Base-by-base conservation (phyloP, 495 filamentous ascomycete species). In the Aspergillus nanangensis region DNA sequence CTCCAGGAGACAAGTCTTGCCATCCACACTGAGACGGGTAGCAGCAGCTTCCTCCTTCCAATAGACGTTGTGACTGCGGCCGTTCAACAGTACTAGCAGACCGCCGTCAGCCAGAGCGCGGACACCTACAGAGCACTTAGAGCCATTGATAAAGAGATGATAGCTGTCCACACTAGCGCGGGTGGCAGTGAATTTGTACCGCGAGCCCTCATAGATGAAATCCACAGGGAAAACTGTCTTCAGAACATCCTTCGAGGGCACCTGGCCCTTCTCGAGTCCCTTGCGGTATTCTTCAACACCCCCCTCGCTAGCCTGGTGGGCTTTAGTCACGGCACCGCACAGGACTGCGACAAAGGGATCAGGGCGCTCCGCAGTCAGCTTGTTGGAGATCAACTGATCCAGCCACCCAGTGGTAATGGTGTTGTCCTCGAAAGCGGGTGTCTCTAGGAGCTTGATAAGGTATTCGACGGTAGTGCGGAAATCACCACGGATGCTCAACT, bases 331-430 rank as follows among this genome's bases (percentile, higher is more conserved):
- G 44, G 93, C 94, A 72, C 93, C 93, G 58, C 88, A 95, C 39
- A 96, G 82, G 22, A 96, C 83, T 11, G 93, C 93, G 19, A 97
- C 71, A 59, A 87, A 91, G 15, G 88, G 81, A 53, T 99, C 92
- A 0, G 93, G 93, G 25, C 94, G 83, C 77, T 99, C 93, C 13
- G 90, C 92, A 36, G 94, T 99, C 61, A 99, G 74, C 70, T 93
- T 95, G 62, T 96, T 96, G 37, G 92, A 87, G 59, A 99, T 99
- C 25, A 99, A 80, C 76, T 99, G 91, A 60, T 99, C 93, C 11
- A 99, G 80, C 93, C 93, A 99, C 49, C 91, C 94, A 17, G 93
- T 99, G 8, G 93, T 97, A 66, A 99, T 99, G 36, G 92, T 99
- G 74, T 99, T 99, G 45, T 91, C 88, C 66, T 97, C 92, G 68